Conservation (phyloP, 1,139 yeast species). For the Kodamaea arcana region DNA sequence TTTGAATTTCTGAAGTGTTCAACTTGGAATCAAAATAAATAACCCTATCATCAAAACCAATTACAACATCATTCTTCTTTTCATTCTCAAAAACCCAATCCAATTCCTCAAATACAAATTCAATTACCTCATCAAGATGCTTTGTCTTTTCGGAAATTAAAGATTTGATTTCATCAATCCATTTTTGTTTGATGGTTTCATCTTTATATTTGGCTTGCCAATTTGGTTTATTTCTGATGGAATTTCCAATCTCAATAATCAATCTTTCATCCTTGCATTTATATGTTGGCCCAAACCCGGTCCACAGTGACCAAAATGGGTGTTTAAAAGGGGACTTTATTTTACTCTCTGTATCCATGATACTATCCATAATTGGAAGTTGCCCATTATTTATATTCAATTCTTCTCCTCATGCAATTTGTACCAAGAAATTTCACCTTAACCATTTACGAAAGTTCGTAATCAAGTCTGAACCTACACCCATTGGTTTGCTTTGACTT, state of each 20-base stretch:
- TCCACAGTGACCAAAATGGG: conserved; percentile 13
- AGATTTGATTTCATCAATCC: conserved; percentile 25
- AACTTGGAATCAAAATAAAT: conserved; percentile 12
- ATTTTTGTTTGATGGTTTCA: conserved; percentile 22
- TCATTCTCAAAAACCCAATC: conserved; percentile 24
- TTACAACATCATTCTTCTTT: conserved; percentile 6
- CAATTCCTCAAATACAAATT: conserved; percentile 25
- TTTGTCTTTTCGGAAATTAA: conserved; percentile 14
- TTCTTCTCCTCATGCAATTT: too few species aligned
- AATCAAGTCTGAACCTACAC: too few species aligned
- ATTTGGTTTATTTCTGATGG: conserved; percentile 19
- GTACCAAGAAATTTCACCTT: too few species aligned
- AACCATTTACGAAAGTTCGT: too few species aligned
- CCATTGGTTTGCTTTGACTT: too few species aligned
- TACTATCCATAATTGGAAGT: too few species aligned
- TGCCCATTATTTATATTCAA: too few species aligned
- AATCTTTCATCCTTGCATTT: conserved; percentile 15
- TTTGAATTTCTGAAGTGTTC: conserved; percentile 9
- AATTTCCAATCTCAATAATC: conserved; percentile 9
- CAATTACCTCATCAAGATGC: conserved; percentile 17
- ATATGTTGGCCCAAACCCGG: conserved; percentile 14
- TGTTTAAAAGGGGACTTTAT: conserved; percentile 8
- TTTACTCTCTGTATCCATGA: background rate
- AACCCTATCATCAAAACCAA: conserved; percentile 19
- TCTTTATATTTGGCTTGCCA: conserved; percentile 32